Percentiles rank a stretch among this genome's conserved stretches.
Conservation (phyloP, 345 rosid species). For the Citrus sp. region DNA sequence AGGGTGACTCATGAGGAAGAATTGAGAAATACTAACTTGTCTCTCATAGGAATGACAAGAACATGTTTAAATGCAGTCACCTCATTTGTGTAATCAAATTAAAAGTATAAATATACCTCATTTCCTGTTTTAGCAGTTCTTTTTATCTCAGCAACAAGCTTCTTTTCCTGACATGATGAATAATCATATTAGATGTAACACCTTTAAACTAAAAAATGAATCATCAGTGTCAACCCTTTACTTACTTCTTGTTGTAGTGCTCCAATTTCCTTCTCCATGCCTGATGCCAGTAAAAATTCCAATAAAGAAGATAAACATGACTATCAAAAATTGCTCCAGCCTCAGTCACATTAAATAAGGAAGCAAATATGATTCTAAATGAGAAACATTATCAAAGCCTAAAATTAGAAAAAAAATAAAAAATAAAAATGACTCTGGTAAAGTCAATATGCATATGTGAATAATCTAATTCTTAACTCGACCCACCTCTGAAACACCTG, state of each 20-base stretch:
- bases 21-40: slow-evolving; percentile 3
- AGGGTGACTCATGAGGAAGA: background rate
- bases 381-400: background rate
- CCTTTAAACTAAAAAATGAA: background rate
- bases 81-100: slow-evolving; percentile 1
- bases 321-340: background rate
- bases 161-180: slow-evolving; percentile 67
- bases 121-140: slow-evolving; percentile 90
- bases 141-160: slow-evolving; percentile 90
- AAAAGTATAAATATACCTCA: slow-evolving; percentile 47
- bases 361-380: background rate
- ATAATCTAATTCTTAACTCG: background rate
- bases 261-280: slow-evolving; percentile 88
- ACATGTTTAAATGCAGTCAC: background rate
- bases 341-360: background rate
- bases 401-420: background rate
- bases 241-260: slow-evolving; percentile 81
- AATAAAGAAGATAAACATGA: slow-evolving; percentile 15
- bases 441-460: background rate
- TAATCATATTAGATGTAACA: slow-evolving; percentile 11
- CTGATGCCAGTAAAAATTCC: slow-evolving; percentile 33
- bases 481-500: background rate
- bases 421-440: background rate
- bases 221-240: slow-evolving; percentile 13
- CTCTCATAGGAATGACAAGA: background rate